Conservation (phyloP, 805 yeast genomes). For the Clavispora fructus region DNA sequence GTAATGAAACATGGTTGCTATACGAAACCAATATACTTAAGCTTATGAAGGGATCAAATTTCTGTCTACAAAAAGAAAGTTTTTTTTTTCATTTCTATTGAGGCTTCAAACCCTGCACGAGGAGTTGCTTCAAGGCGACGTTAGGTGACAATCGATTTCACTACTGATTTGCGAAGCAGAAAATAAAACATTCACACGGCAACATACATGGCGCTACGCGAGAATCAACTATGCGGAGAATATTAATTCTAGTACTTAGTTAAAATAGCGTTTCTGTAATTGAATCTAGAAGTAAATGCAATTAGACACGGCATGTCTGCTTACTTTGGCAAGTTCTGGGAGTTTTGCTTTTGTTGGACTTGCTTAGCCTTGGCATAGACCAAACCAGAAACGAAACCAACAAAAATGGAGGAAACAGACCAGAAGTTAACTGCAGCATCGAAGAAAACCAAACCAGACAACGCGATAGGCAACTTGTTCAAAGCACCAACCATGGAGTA, state of each 20-base stretch:
- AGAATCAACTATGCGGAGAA: not conserved
- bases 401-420: constrained; percentile 82
- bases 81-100: too few species aligned
- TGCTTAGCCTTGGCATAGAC: constrained; percentile 95
- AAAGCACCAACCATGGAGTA: constrained; percentile 99
- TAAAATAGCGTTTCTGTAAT: not conserved
- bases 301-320: not conserved
- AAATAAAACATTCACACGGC: not conserved
- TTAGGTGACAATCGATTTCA: too few species aligned
- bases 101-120: too few species aligned
- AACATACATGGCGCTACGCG: not conserved
- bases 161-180: too few species aligned
- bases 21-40: too few species aligned
- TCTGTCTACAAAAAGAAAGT: too few species aligned
- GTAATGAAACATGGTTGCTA: not conserved
- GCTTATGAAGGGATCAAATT: too few species aligned
- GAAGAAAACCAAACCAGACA: constrained; percentile 90
- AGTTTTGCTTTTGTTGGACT: constrained; percentile 59
- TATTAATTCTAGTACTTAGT: not conserved
- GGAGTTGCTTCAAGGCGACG: too few species aligned
- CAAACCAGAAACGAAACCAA: constrained; percentile 93
- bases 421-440: constrained; percentile 93
- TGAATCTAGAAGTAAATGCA: not conserved
- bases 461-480: constrained; percentile 95
- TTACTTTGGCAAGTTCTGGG: constrained; percentile 25